phyloP scores from a whole-genome alignment of 768 basidiomycete genomes.

The Galerina marginata region DNA sequence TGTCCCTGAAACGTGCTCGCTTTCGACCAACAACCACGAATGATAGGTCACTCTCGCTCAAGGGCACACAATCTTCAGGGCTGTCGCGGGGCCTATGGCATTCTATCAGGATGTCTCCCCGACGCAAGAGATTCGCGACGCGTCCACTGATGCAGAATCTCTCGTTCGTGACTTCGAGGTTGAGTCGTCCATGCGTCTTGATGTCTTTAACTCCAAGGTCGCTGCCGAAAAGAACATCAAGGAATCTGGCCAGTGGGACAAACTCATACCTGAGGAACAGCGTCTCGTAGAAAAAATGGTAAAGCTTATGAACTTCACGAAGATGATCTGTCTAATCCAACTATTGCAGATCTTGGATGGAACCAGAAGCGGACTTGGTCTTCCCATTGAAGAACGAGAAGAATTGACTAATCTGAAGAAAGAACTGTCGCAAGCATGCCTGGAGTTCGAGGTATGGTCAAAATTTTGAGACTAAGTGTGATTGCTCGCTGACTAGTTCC shows the following conservation, averaged over 20 bases:
- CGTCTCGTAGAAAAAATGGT: slow-evolving; percentile 82
- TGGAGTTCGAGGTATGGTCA: slow-evolving; percentile 75
- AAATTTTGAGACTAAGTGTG: neutral
- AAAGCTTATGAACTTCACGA: slow-evolving; percentile 7
- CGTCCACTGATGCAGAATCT: slow-evolving; percentile 74
- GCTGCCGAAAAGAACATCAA: slow-evolving; percentile 74
- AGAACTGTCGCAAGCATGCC: slow-evolving; percentile 72
- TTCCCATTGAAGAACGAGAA: slow-evolving; percentile 66
- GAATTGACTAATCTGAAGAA: slow-evolving; percentile 70
- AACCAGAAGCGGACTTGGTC: slow-evolving; percentile 75
- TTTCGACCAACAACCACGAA: slow-evolving; percentile 19
- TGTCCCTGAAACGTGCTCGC: neutral
- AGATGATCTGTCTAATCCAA: neutral
- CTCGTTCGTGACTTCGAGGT: slow-evolving; percentile 72
- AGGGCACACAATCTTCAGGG: slow-evolving; percentile 57
- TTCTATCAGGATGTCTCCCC: slow-evolving; percentile 88
- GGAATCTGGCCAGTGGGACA: slow-evolving; percentile 62
- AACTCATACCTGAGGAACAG: slow-evolving; percentile 67
- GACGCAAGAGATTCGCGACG: slow-evolving; percentile 76
- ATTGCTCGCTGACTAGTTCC: slow-evolving; percentile 2
- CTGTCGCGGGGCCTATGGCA: slow-evolving; percentile 59
- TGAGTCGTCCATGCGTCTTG: slow-evolving; percentile 80
- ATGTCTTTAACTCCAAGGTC: slow-evolving; percentile 76
- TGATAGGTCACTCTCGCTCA: slow-evolving; percentile 59
- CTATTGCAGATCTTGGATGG: slow-evolving; percentile 66